phyloP scores from a whole-genome alignment of 345 rosid genomes.

The Ceriops decandra region DNA sequence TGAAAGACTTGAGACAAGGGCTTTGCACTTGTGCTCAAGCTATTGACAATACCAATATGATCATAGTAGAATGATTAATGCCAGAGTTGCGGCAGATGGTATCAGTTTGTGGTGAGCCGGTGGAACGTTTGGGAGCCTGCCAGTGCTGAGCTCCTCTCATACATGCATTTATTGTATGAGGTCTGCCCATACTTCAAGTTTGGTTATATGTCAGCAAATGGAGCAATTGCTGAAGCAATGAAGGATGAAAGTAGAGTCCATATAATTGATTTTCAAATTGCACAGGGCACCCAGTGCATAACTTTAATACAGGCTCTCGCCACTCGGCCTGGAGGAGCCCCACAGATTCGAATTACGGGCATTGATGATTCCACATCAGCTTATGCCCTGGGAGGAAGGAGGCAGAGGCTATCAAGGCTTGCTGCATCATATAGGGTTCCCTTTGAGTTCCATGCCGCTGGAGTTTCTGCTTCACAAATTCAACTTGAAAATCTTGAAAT shows the following conservation, averaged over 20 bases:
- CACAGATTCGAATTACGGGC: constrained; percentile 69
- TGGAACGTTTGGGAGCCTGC: constrained; percentile 77
- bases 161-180: constrained; percentile 84
- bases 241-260: constrained; percentile 68
- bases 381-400: constrained; percentile 81
- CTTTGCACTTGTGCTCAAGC: constrained; percentile 81
- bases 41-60: constrained; percentile 48
- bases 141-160: constrained; percentile 68
- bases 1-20: constrained; percentile 68
- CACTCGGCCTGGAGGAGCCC: constrained; percentile 83
- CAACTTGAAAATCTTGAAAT: constrained; percentile 59
- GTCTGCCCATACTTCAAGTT: constrained; percentile 95
- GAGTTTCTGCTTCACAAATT: constrained; percentile 55
- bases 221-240: constrained; percentile 93
- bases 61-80: constrained; percentile 54
- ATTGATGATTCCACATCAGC: constrained; percentile 82
- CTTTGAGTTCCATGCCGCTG: constrained; percentile 65
- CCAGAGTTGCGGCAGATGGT: constrained; percentile 66
- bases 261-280: constrained; percentile 79
- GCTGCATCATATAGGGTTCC: constrained; percentile 73
- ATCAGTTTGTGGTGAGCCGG: constrained; percentile 87
- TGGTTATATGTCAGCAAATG: constrained; percentile 88
- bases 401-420: constrained; percentile 59
- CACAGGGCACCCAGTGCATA: constrained; percentile 88
- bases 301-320: constrained; percentile 91